Evolutionary conservation across 2,329 filamentous ascomycete genomes (phyloP).

Genomic region (Peltaster fructicola): DNA sequence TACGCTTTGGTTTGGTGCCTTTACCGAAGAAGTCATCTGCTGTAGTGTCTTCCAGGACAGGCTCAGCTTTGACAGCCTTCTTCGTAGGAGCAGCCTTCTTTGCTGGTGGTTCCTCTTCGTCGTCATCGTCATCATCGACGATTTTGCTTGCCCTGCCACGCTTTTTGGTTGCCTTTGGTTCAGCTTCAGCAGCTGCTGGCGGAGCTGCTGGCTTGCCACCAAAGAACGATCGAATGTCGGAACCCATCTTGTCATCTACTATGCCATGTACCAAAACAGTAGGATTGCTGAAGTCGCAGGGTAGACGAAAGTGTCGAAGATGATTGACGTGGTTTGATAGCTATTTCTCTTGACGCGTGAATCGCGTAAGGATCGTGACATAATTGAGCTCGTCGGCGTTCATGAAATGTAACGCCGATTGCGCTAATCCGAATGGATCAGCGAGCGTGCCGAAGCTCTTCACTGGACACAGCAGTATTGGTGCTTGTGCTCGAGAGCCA

Average conservation of each 20-base stretch:
- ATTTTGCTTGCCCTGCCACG: conserved; percentile 43
- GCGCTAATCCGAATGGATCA: no score
- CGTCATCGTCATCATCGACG: conserved; percentile 67
- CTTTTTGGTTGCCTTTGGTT: conserved; percentile 21
- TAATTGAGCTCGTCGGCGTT: no score
- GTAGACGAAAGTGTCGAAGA: no score
- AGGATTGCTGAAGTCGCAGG: conserved; percentile 2
- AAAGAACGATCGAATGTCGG: conserved; percentile 85
- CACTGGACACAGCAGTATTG: no score
- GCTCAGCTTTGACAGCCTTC: conserved; percentile 19
- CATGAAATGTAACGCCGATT: no score
- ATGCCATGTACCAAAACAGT: conserved; percentile 1
- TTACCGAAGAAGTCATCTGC: conserved; percentile 46
- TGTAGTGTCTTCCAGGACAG: conserved; percentile 33
- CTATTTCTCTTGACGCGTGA: no score
- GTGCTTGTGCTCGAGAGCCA: no score
- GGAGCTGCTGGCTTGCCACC: conserved; percentile 50
- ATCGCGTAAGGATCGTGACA: no score
- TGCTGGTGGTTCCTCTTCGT: conserved; percentile 36
- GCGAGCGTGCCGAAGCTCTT: no score
- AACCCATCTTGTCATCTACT: conserved; percentile 47
- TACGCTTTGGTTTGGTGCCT: conserved; percentile 34
- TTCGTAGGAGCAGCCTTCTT: conserved; percentile 27
- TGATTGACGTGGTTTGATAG: no score
- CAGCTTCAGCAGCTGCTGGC: conserved; percentile 23